phyloP scores from a whole-genome alignment of 192 early-diverging fungal genomes.

The Backusella sp. region DNA sequence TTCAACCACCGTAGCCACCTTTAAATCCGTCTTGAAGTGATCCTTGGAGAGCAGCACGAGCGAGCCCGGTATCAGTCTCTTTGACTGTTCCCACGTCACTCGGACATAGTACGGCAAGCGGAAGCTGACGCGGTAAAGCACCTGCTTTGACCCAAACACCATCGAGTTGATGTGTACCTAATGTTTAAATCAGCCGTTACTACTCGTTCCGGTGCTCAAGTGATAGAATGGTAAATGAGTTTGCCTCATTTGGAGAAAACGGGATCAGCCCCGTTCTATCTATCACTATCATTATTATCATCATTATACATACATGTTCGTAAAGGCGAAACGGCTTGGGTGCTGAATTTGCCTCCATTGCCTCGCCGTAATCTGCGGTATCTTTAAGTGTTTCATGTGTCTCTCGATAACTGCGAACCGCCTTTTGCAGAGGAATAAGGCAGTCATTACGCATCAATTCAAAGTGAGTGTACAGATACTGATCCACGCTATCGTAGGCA shows the following conservation, averaged over 20 bases:
- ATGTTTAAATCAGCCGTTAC: not conserved
- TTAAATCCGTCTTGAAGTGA: slow-evolving; percentile 43
- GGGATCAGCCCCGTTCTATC: no score
- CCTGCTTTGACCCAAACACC: slow-evolving; percentile 38
- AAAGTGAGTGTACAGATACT: slow-evolving; percentile 54
- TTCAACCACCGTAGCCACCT: slow-evolving; percentile 47
- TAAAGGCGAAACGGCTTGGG: slow-evolving; percentile 24
- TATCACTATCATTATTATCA: no score
- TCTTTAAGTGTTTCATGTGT: not conserved
- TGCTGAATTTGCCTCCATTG: not conserved
- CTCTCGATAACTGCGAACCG: slow-evolving; percentile 32
- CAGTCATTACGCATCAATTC: slow-evolving; percentile 53
- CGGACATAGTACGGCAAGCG: slow-evolving; percentile 38
- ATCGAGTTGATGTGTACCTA: slow-evolving; percentile 47
- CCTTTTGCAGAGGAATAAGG: slow-evolving; percentile 46
- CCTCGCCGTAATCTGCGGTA: not conserved
- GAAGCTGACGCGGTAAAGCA: slow-evolving; percentile 50
- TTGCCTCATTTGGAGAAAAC: no score
- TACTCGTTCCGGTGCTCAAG: not conserved
- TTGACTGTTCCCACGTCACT: slow-evolving; percentile 48
- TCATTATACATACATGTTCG: slow-evolving; percentile 25
- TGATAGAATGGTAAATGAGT: not conserved
- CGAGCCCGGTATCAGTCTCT: slow-evolving; percentile 53
- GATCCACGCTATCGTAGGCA: slow-evolving; percentile 43
- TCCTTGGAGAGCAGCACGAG: slow-evolving; percentile 52